Percentiles rank a stretch among this genome's conserved stretches.
Evolutionary conservation across 176 grass and related monocot genomes (phyloP).

Genomic region (Musa acuminata): DNA sequence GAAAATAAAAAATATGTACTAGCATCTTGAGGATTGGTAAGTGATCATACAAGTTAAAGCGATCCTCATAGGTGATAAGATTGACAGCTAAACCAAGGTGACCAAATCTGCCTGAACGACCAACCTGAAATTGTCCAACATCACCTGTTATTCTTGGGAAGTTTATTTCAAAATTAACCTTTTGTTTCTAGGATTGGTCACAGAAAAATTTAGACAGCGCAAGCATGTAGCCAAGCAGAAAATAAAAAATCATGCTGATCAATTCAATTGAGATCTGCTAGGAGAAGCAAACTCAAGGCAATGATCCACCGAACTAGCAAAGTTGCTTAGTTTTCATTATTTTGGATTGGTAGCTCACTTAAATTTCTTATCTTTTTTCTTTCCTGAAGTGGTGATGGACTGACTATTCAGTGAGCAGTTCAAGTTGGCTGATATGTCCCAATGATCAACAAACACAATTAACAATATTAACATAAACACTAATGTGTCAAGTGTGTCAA

Average conservation of each 20-base stretch:
- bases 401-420: background rate
- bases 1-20: constrained; percentile 2
- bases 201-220: no score
- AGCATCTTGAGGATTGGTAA: background rate
- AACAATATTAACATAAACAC: background rate
- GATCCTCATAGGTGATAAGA: constrained; percentile 67
- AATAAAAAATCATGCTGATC: background rate
- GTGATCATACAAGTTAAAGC: constrained; percentile 51
- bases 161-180: no score
- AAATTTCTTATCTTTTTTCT: background rate
- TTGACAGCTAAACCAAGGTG: constrained; percentile 70
- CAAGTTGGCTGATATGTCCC: background rate
- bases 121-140: constrained; percentile 32
- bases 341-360: background rate
- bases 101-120: constrained; percentile 59
- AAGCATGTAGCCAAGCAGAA: no score
- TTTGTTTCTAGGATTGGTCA: no score
- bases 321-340: background rate
- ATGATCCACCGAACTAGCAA: no score
- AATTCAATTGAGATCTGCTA: no score
- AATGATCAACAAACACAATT: background rate
- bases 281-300: no score
- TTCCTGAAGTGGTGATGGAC: no score
- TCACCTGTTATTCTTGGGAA: background rate
- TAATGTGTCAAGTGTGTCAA: background rate